These are phyloP conservation scores for Hibiscus trionum DNA, from an alignment of 345 rosid genomes.

Conservation along the genomic window DNA sequence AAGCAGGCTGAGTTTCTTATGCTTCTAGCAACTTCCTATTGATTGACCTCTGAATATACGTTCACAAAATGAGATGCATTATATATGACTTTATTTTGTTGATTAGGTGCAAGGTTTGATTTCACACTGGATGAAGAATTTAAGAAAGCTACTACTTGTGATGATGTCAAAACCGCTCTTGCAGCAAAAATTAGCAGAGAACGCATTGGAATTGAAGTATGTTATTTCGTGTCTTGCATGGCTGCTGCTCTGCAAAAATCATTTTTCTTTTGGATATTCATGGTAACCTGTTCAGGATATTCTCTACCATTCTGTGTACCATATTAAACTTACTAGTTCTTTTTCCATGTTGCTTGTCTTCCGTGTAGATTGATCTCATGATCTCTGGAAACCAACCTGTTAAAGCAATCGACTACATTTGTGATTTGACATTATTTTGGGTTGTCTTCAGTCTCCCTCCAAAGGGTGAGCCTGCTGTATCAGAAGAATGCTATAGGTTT, in stretches of 20 bases:
- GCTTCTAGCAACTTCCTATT: neutral
- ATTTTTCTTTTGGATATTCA: constrained; percentile 4
- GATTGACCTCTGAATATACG: neutral
- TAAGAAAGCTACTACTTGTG: constrained; percentile 59
- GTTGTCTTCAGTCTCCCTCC: constrained; percentile 60
- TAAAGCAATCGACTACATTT: constrained; percentile 50
- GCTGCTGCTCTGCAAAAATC: constrained; percentile 2
- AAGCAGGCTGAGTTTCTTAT: neutral
- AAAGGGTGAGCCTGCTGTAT: constrained; percentile 38
- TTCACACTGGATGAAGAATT: constrained; percentile 70
- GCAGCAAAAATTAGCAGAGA: constrained; percentile 83
- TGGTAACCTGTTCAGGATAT: neutral
- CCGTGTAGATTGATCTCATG: constrained; percentile 73
- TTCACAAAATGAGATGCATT: neutral
- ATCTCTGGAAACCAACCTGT: constrained; percentile 75
- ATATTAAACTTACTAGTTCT: constrained; percentile 1
- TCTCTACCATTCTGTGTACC: neutral
- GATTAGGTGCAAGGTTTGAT: constrained; percentile 78
- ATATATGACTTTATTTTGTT: constrained; percentile 18
- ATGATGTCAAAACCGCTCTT: constrained; percentile 80
- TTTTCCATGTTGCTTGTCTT: constrained; percentile 16
- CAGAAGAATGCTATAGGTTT: constrained; percentile 60
- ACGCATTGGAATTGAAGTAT: constrained; percentile 84
- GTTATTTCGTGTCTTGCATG: constrained; percentile 15
- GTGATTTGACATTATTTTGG: constrained; percentile 56